phyloP scores from a whole-genome alignment of 2,329 filamentous ascomycete genomes.

The Trematosphaeria pertusa region DNA sequence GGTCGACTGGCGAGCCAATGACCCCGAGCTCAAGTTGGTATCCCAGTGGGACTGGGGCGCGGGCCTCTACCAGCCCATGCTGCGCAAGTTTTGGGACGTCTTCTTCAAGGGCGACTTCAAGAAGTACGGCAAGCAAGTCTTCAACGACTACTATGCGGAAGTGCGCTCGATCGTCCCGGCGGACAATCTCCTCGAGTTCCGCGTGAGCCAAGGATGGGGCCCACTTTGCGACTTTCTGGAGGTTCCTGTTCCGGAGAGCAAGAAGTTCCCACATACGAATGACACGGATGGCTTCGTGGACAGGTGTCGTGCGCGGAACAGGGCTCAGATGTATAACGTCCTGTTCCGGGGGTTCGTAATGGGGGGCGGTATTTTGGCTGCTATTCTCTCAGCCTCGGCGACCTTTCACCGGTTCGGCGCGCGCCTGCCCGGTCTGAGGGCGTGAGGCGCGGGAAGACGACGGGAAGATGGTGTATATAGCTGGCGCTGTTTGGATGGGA shows the following conservation, averaged over 20 bases:
- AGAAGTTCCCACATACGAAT: slow-evolving; percentile 40
- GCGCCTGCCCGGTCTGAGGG: no score
- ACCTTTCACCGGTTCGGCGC: no score
- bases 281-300: slow-evolving; percentile 55
- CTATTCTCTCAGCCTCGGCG: no score
- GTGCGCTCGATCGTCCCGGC: slow-evolving; percentile 56
- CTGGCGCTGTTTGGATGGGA: no score
- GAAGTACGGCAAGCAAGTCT: slow-evolving; percentile 69
- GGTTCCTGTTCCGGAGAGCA: slow-evolving; percentile 56
- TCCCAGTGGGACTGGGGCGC: slow-evolving; percentile 69
- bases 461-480: no score
- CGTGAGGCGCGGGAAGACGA: no score
- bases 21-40: slow-evolving; percentile 64
- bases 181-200: slow-evolving; percentile 61
- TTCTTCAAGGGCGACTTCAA: slow-evolving; percentile 74
- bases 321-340: slow-evolving; percentile 64
- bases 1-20: slow-evolving; percentile 70
- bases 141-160: slow-evolving; percentile 62
- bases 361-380: no score
- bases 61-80: slow-evolving; percentile 73
- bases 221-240: slow-evolving; percentile 63
- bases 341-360: no score
- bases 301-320: slow-evolving; percentile 60
- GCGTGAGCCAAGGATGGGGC: slow-evolving; percentile 61
- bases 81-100: slow-evolving; percentile 71